These are phyloP conservation scores for Pseudoneurospora amorphoporcata DNA, from an alignment of 495 filamentous ascomycete species.

Conservation along the genomic window DNA sequence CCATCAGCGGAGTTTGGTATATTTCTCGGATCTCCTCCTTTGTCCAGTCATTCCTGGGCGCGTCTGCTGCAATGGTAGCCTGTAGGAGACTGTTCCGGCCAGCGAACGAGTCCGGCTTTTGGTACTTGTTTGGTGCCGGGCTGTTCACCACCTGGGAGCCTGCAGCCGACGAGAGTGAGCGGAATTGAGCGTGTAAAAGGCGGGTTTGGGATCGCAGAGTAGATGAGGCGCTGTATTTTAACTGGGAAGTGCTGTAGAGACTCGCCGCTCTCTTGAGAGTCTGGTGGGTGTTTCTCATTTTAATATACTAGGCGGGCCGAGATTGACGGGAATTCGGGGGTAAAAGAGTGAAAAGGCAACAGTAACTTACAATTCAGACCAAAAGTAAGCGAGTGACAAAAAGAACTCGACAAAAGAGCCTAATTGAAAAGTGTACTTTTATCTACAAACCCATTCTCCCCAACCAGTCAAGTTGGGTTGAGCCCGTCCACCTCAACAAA, in stretches of 20 bases:
- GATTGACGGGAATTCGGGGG: not conserved
- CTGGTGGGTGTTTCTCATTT: not conserved
- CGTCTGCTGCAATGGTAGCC: conserved; percentile 44
- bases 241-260: not conserved
- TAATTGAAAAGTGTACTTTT: not conserved
- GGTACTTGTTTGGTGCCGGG: not conserved
- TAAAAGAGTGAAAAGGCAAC: not conserved
- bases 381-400: not conserved
- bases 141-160: not conserved
- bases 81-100: conserved; percentile 9
- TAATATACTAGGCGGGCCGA: not conserved
- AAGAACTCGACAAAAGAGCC: not conserved
- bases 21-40: conserved; percentile 64
- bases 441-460: not conserved
- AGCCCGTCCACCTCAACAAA: not conserved
- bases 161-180: not conserved
- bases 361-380: not conserved
- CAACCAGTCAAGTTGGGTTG: not conserved
- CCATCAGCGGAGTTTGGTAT: conserved; percentile 68
- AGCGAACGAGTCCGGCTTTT: not conserved
- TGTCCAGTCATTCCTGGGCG: conserved; percentile 62
- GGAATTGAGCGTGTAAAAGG: not conserved
- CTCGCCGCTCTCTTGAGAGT: not conserved
- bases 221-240: not conserved
- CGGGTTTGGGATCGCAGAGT: not conserved